phyloP scores from a whole-genome alignment of 1,284 basidiomycete genomes.

The Sanghuangporus sanghuang region DNA sequence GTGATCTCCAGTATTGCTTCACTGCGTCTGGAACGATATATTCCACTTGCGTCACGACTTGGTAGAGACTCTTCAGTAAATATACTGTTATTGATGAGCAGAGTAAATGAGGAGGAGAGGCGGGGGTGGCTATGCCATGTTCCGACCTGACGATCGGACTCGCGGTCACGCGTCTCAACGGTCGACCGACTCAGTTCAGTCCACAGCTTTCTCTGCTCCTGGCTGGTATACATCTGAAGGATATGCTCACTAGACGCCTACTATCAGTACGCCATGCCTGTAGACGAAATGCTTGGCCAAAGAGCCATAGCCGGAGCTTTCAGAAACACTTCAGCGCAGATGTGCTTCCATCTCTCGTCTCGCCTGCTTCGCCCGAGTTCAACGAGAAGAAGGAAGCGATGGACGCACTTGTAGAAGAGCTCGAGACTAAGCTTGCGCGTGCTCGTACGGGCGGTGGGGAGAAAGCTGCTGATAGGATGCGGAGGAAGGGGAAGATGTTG shows the following conservation, averaged over 20 bases:
- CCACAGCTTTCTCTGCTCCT: background rate
- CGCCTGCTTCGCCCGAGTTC: conserved; percentile 68
- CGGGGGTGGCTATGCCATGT: too few relatives aligned
- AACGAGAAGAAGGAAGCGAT: conserved; percentile 57
- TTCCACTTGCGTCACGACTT: too few relatives aligned
- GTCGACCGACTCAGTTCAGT: background rate
- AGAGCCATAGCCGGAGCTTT: background rate
- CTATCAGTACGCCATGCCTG: background rate
- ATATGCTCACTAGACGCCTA: background rate
- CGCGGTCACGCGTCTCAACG: background rate
- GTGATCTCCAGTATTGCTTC: too few relatives aligned
- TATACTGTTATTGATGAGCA: too few relatives aligned
- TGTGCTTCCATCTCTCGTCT: conserved; percentile 66
- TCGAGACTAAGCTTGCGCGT: conserved; percentile 52
- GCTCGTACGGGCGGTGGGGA: conserved; percentile 59
- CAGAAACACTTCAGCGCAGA: conserved; percentile 32
- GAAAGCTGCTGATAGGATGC: conserved; percentile 75
- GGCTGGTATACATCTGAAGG: too few relatives aligned
- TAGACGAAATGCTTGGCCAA: background rate
- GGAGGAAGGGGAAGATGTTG: conserved; percentile 78
- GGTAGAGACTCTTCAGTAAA: too few relatives aligned
- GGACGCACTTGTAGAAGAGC: conserved; percentile 59
- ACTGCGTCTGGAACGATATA: too few relatives aligned
- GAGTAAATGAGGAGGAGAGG: too few relatives aligned
- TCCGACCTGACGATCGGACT: too few relatives aligned